phyloP scores from a whole-genome alignment of 495 filamentous ascomycete genomes.

The Cercophora scortea region DNA sequence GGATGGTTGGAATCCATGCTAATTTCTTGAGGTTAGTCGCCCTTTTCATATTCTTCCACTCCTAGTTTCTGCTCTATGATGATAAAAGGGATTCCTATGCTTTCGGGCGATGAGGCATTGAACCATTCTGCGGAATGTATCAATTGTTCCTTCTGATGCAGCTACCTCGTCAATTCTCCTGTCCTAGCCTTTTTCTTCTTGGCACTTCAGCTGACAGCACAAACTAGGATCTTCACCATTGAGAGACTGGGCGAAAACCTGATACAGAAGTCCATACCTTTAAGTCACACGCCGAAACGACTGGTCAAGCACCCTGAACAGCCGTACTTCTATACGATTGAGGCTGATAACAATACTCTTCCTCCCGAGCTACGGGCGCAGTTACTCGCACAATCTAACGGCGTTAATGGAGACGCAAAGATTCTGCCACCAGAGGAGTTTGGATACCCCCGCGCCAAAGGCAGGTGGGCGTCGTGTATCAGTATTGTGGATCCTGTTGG shows the following conservation, averaged over 20 bases:
- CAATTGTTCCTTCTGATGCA: constrained; percentile 52
- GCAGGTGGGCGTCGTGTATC: constrained; percentile 94
- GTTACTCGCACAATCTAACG: constrained; percentile 57
- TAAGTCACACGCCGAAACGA: constrained; percentile 84
- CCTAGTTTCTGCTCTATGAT: constrained; percentile 50
- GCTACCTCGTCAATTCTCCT: constrained; percentile 5
- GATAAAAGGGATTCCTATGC: constrained; percentile 50
- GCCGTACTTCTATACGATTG: constrained; percentile 85
- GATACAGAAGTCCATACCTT: constrained; percentile 76
- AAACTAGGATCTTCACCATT: constrained; percentile 75
- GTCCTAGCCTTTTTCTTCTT: neutral
- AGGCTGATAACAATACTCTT: constrained; percentile 85
- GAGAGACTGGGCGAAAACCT: constrained; percentile 81
- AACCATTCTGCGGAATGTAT: constrained; percentile 17
- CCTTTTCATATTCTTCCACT: constrained; percentile 2
- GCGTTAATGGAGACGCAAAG: constrained; percentile 61
- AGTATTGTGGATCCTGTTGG: constrained; percentile 77
- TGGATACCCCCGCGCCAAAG: constrained; percentile 73
- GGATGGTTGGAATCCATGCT: constrained; percentile 92
- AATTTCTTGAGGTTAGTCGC: constrained; percentile 74
- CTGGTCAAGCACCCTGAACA: constrained; percentile 84
- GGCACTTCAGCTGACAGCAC: constrained; percentile 12
- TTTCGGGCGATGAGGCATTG: constrained; percentile 36
- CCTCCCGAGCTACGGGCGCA: constrained; percentile 61
- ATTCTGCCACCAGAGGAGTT: constrained; percentile 75